Base-by-base conservation (phyloP, 2,329 filamentous ascomycete genomes). In the Dothideomycetes sp. region DNA sequence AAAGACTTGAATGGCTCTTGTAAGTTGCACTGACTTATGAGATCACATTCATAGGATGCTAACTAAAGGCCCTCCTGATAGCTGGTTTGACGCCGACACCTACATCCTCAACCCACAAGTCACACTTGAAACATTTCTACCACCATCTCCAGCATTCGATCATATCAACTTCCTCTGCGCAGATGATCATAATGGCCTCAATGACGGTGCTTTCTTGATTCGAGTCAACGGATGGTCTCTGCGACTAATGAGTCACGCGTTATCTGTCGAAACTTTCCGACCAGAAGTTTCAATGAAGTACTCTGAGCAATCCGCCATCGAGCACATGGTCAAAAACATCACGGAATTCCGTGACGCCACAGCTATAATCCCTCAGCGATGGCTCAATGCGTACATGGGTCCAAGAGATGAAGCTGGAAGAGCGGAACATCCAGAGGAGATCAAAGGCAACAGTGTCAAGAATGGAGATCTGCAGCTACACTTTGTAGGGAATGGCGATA, bases 51-150 rank as follows among this genome's bases (percentile, higher is more conserved):
- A n/a, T n/a, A n/a, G n/a, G n/a, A n/a, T n/a, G n/a, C n/a, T n/a
- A n/a, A n/a, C n/a, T n/a, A n/a, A n/a, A n/a, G n/a, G n/a, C n/a
- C 22, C 22, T 12, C 12, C 22, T 27, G 7, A 7, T 27, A 27
- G 22, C 22, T 66, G 63, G 62, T 56, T 61, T 1, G 63, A 66
- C 37, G 59, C 59, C n/a, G 63, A 66, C 43, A 64, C 61, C 2
- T 52, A 65, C 4, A 55, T 66, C n/a, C 50, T 66, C 19, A 63
- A 66, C 34, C 62, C 63, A 3, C 54, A 62, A 41, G 54, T 64
- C 4, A 61, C 61, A 0, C 52, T 63, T 31, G 56, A 62, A 15
- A 55, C 53, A 2, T 66, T 65, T 43, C 47, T 65, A 4, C 63
- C 62, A 3, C 58, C 58, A 1, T 51, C 48, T 5, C 40, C 44